Evolutionary conservation across 306 rosid genomes (phyloP), one percentile per base, ranked within the genome.

Genomic region (Cucurbita ficifolia): DNA sequence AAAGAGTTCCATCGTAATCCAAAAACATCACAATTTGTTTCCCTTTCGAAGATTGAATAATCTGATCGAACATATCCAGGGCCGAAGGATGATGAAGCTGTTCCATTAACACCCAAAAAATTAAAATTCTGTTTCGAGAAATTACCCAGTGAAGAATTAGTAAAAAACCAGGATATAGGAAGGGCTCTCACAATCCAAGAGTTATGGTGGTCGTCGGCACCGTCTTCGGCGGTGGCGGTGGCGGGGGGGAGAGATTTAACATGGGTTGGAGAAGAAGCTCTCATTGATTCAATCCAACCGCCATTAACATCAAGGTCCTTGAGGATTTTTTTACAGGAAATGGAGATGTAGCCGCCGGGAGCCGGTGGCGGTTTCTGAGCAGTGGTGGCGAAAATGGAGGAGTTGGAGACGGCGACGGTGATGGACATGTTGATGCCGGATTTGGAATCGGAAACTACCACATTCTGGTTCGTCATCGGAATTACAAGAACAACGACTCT

Each of bases 1-100:
- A 91, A 39, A 94, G 86, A 1, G 99, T 94, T 50, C 99, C 99
- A 38, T 94, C 99, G 6, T 94, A 94, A 77, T 94, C 99, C 55
- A 94, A 63, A 38, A 94, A 94, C 96, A 94, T 86, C 2, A 91
- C 97, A 1, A 94, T 89, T 75, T 89, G 90, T 62, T 91, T 94
- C 13, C 97, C 99, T 49, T 80, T 82, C 0, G 99, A 85, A 10
- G 90, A 96, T 53, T 89, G 92, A 50, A 85, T 79, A 9, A 94
- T 91, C 48, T 87, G 83, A 39, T 86, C 87, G 59, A 94, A 94
- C 92, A 82, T 89, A 74, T 89, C 90, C 79, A 94, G 78, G 56
- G 99, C 99, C 0, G 99, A 91, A 2, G 99, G 99, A 64, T 91
- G 91, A 12, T 68, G 82, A 75, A 79, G 79, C 99, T 94, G 83